Evolutionary conservation across 768 basidiomycete species (phyloP).

Genomic region (Suillus hirtellus): DNA sequence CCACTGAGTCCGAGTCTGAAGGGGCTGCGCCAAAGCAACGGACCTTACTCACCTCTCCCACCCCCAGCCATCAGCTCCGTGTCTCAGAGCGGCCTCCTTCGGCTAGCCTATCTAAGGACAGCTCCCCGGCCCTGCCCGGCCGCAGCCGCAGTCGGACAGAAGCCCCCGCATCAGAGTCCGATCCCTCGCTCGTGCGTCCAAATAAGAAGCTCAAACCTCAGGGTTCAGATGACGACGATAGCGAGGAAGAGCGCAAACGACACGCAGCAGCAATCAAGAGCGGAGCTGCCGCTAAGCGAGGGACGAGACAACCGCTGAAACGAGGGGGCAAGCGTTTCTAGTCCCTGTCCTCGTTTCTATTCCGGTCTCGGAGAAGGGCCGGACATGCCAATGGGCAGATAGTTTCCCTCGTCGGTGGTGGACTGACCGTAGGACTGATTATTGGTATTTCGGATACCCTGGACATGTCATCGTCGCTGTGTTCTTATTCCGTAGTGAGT

Average conservation of each 20-base stretch:
- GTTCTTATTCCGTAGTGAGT: slow-evolving; percentile 9
- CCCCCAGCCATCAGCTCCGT: slow-evolving; percentile 22
- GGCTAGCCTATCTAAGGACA: slow-evolving; percentile 21
- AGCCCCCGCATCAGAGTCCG: slow-evolving; percentile 40
- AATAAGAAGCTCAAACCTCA: slow-evolving; percentile 50
- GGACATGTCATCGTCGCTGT: background rate
- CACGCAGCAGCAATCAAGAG: slow-evolving; percentile 42
- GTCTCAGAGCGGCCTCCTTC: slow-evolving; percentile 10
- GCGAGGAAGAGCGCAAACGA: slow-evolving; percentile 53
- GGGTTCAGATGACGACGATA: slow-evolving; percentile 56
- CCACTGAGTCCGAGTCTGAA: slow-evolving; percentile 30
- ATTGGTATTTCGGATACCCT: slow-evolving; percentile 5
- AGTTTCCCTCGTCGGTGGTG: background rate
- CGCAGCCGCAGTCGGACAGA: slow-evolving; percentile 27
- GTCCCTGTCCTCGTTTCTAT: slow-evolving; percentile 18
- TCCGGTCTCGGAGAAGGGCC: background rate
- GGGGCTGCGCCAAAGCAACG: slow-evolving; percentile 10
- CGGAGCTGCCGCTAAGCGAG: slow-evolving; percentile 43
- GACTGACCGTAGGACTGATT: slow-evolving; percentile 18
- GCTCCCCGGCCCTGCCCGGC: slow-evolving; percentile 13
- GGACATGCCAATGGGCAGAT: background rate
- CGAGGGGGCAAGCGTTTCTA: slow-evolving; percentile 76
- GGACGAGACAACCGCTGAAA: slow-evolving; percentile 72
- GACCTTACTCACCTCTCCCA: slow-evolving; percentile 17
- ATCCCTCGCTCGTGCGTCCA: slow-evolving; percentile 49